Percentiles rank a stretch among this genome's conserved stretches.
These are phyloP conservation scores for Eimeria sp. DNA, from an alignment of 169 alveolate species.

Conservation along the genomic window DNA sequence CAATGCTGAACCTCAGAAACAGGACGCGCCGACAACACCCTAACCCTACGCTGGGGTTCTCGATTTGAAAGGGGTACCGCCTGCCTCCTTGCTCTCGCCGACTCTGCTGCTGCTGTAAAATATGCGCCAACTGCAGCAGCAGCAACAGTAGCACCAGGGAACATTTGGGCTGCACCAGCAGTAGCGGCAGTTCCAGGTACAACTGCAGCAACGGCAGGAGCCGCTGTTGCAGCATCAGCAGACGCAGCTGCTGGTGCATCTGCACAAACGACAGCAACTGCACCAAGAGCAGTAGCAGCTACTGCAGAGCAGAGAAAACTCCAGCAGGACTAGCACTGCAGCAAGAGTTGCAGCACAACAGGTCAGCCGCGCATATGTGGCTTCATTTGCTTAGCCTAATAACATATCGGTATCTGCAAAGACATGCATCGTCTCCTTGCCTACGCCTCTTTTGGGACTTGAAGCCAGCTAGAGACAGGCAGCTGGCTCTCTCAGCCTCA, in stretches of 20 bases:
- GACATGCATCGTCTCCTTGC: background rate
- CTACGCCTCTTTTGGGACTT: background rate
- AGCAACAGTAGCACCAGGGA: background rate
- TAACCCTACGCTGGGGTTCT: slow-evolving; percentile 58
- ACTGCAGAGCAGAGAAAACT: slow-evolving; percentile 7
- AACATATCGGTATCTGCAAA: background rate
- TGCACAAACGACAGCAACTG: background rate
- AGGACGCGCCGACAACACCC: slow-evolving; percentile 12
- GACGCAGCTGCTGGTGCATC: background rate
- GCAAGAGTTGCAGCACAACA: slow-evolving; percentile 1
- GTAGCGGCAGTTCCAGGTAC: slow-evolving; percentile 13
- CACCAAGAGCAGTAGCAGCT: background rate
- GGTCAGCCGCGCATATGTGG: slow-evolving; percentile 16
- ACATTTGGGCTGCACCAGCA: background rate
- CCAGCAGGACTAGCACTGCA: slow-evolving; percentile 25
- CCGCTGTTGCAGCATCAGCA: slow-evolving; percentile 18
- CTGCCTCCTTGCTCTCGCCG: slow-evolving; percentile 39
- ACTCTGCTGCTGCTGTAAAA: background rate
- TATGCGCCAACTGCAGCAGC: background rate
- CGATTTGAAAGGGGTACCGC: slow-evolving; percentile 67
- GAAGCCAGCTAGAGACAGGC: background rate
- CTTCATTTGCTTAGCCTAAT: background rate
- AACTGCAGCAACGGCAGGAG: slow-evolving; percentile 56
- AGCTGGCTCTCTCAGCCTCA: background rate
- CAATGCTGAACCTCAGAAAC: slow-evolving; percentile 44